phyloP scores from a whole-genome alignment of 768 basidiomycete species.

The Naganishia randhawae region DNA sequence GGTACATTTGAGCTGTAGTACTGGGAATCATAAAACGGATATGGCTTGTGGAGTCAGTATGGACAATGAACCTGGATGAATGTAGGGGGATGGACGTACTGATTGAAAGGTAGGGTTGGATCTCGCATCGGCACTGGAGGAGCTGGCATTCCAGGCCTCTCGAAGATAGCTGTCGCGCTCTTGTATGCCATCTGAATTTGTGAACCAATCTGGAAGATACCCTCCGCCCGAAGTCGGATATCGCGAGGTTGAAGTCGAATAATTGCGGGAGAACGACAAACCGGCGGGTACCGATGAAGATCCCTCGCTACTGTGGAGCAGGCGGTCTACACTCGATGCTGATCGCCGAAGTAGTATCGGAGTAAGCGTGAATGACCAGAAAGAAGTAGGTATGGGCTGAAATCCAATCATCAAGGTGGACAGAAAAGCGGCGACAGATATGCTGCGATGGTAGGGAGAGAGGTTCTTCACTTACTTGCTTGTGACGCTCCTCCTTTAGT shows the following conservation, averaged over 20 bases:
- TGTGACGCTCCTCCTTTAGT: neutral
- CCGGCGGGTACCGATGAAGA: neutral
- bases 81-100: neutral
- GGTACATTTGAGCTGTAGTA: neutral
- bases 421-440: neutral
- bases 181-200: neutral
- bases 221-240: neutral
- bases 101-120: neutral
- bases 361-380: neutral
- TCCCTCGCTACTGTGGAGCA: neutral
- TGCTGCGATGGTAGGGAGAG: neutral
- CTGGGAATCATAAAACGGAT: neutral
- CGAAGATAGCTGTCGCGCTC: slow-evolving; percentile 8
- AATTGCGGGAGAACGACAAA: neutral
- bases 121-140: neutral
- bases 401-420: neutral
- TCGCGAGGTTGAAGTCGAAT: neutral
- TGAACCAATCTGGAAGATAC: neutral
- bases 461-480: neutral
- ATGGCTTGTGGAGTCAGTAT: neutral
- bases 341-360: neutral
- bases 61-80: neutral
- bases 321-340: neutral
- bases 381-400: neutral
- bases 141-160: neutral